Evolutionary conservation across 2,329 filamentous ascomycete species (phyloP).

Genomic region (Dactylella cylindrospora): DNA sequence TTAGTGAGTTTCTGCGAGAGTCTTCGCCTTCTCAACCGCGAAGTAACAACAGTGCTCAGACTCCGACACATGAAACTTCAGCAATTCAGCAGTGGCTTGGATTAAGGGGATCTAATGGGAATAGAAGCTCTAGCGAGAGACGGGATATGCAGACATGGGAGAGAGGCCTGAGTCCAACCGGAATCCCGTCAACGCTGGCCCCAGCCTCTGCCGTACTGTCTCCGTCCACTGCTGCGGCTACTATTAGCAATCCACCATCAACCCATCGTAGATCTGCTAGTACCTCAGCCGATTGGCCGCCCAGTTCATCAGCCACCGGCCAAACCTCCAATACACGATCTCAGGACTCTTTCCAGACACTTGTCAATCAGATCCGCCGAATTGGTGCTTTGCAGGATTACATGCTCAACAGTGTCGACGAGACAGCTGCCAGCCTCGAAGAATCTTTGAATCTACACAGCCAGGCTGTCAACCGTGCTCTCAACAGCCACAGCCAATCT

Average conservation of each 20-base stretch:
- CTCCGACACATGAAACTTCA: constrained; percentile 13
- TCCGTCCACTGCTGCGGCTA: constrained; percentile 34
- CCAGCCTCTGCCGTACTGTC: constrained; percentile 35
- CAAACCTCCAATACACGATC: constrained; percentile 17
- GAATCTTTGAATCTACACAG: constrained; percentile 37
- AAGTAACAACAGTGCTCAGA: constrained; percentile 12
- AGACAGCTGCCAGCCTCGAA: constrained; percentile 40
- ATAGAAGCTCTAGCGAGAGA: constrained; percentile 22
- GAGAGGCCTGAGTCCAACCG: constrained; percentile 28
- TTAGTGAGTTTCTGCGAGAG: constrained; percentile 48
- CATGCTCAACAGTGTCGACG: constrained; percentile 45
- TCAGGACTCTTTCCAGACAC: constrained; percentile 46
- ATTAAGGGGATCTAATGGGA: constrained; percentile 11
- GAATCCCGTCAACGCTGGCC: constrained; percentile 25
- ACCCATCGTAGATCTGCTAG: constrained; percentile 21
- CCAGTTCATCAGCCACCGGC: constrained; percentile 12
- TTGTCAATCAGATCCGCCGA: constrained; percentile 47
- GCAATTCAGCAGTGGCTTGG: constrained; percentile 33
- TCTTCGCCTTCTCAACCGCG: constrained; percentile 25
- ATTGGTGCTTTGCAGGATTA: constrained; percentile 48
- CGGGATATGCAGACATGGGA: constrained; percentile 40
- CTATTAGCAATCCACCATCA: constrained; percentile 38
- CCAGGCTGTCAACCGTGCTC: constrained; percentile 33
- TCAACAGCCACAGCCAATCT: constrained; percentile 6
- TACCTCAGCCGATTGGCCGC: constrained; percentile 36